These are phyloP conservation scores for Forsythia suspensa DNA, from an alignment of 257 asterid species.

Conservation along the genomic window DNA sequence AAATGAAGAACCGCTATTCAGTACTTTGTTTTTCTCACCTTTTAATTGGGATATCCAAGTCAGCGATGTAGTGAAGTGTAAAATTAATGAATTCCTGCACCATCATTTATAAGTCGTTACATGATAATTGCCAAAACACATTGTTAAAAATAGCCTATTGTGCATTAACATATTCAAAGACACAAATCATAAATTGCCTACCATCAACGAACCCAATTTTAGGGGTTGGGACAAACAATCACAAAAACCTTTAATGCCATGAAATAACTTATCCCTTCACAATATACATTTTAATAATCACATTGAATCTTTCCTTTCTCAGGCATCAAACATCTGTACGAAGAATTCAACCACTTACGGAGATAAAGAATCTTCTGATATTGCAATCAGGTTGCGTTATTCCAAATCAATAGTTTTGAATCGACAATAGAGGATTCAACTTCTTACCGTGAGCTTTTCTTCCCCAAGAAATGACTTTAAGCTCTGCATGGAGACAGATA, in stretches of 20 bases:
- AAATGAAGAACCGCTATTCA: background rate
- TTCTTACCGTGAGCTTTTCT: constrained; percentile 82
- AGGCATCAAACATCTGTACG: constrained; percentile 6
- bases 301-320: background rate
- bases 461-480: constrained; percentile 84
- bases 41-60: constrained; percentile 93
- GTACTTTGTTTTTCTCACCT: constrained; percentile 53
- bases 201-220: background rate
- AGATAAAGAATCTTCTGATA: constrained; percentile 7
- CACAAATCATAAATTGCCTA: background rate
- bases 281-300: background rate
- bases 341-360: background rate
- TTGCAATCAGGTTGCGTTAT: background rate
- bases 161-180: background rate
- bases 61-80: constrained; percentile 93
- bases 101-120: constrained; percentile 28
- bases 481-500: constrained; percentile 59
- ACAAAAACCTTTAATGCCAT: background rate
- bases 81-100: constrained; percentile 91
- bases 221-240: constrained; percentile 1
- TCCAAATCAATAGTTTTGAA: constrained; percentile 3
- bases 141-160: background rate
- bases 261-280: background rate
- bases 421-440: background rate
- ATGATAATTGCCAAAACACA: background rate